These are phyloP conservation scores for Aspergillus coremiiformis DNA, from an alignment of 495 filamentous ascomycete species.

Conservation along the genomic window DNA sequence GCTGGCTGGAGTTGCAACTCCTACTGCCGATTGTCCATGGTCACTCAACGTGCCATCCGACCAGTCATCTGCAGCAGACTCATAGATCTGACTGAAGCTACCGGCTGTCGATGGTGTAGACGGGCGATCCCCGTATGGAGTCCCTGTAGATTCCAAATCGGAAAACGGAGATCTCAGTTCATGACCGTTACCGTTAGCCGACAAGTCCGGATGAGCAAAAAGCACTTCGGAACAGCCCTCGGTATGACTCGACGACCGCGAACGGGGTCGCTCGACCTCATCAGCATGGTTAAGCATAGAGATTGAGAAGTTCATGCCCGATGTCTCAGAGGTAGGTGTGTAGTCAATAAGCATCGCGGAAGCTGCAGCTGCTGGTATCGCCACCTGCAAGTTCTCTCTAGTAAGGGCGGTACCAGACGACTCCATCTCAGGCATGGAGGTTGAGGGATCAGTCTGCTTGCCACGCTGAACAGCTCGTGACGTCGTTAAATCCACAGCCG, in stretches of 20 bases:
- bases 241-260: constrained; percentile 26
- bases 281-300: constrained; percentile 1
- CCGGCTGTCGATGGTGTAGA: constrained; percentile 31
- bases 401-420: constrained; percentile 1
- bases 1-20: constrained; percentile 57
- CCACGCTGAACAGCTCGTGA: constrained; percentile 52
- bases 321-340: constrained; percentile 42
- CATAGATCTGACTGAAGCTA: constrained; percentile 31
- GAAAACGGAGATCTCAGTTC: constrained; percentile 21
- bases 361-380: constrained; percentile 31
- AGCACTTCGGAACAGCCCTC: constrained; percentile 22
- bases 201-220: constrained; percentile 30
- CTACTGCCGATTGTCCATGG: constrained; percentile 40
- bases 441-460: constrained; percentile 30
- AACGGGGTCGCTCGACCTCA: constrained; percentile 10
- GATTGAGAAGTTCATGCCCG: constrained; percentile 15
- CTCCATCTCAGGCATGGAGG: constrained; percentile 15
- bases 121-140: constrained; percentile 22
- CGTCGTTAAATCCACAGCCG: constrained; percentile 37
- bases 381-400: constrained; percentile 19
- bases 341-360: constrained; percentile 38
- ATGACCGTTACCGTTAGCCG: constrained; percentile 25
- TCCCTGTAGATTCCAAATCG: constrained; percentile 12
- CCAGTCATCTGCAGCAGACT: constrained; percentile 19
- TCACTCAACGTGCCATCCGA: constrained; percentile 62